Evolutionary conservation across 2,329 filamentous ascomycete genomes (phyloP), one percentile per base, ranked within the genome.

Genomic region (Aspergillus tamarii): DNA sequence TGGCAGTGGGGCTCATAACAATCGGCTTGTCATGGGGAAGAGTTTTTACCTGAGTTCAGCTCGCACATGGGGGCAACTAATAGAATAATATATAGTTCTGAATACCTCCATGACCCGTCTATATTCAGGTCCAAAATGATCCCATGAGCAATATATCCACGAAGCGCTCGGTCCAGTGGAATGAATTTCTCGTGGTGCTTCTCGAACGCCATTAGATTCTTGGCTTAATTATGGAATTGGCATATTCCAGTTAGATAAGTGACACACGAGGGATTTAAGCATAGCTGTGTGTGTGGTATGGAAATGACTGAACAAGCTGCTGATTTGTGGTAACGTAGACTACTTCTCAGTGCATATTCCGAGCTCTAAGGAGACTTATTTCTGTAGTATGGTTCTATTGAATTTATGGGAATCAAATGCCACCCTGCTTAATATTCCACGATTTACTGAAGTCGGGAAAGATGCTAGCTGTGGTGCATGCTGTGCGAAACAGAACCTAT

Each of bases 231-330:
- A 6, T 41, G 19, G 7, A 41, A 3, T 19, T 4, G 8, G 5
- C 16, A n/a, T n/a, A 10, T 41, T 41, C 19, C 16, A 41, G 8
- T 3, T 36, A 36, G 2, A 9, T 10, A 41, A 19, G n/a, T 41
- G 1, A 8, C 8, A n/a, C 3, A 9, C n/a, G 10, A n/a, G 8
- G 16, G 6, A 39, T 5, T 1, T n/a, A 1, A 19, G n/a, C 36
- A 4, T 14, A 19, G 4, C 6, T 3, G 3, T 19, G 16, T 19
- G 12, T 9, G 36, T 19, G 16, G 1, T 5, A 19, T 41, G 16
- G 7, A 7, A 1, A 16, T 41, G 14, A 36, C 34, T 36, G 3
- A n/a, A 41, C 3, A n/a, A 9, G 19, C 39, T 41, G 16, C 39
- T 41, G 39, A 19, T 10, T n/a, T 41, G 8, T n/a, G 39, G 2